Conservation (phyloP, 2,329 filamentous ascomycete species). For the Venturia asperata region DNA sequence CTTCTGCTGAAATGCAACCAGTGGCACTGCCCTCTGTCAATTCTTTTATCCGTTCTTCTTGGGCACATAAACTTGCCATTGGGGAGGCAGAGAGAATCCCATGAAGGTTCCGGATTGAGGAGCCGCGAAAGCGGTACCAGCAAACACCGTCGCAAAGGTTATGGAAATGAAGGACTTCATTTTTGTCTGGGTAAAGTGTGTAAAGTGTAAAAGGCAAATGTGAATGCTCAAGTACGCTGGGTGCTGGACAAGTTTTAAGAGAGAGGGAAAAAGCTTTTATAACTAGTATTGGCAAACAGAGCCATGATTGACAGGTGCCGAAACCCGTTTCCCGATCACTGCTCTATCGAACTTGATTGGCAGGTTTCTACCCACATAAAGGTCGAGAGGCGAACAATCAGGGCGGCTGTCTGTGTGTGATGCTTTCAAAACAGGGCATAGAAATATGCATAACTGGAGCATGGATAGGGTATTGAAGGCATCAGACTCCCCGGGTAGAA, state of each 20-base stretch:
- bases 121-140: not conserved
- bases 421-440: no score
- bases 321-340: not conserved
- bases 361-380: not conserved
- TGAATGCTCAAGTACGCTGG: not conserved
- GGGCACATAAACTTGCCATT: not conserved
- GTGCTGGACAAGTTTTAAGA: not conserved
- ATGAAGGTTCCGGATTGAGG: not conserved
- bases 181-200: not conserved
- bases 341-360: not conserved
- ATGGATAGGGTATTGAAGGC: not conserved
- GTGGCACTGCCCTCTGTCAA: not conserved
- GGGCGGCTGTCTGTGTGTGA: not conserved
- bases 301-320: not conserved
- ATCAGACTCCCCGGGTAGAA: not conserved
- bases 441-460: not conserved
- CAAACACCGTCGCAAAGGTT: not conserved
- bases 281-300: not conserved
- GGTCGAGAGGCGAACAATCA: not conserved
- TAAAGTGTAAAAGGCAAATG: not conserved
- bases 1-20: slow-evolving; percentile 1
- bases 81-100: slow-evolving; percentile 4
- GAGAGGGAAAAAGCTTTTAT: not conserved
- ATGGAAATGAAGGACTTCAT: slow-evolving; percentile 8
- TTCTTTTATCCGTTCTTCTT: no score